A percentile compares a stretch with the other conserved stretches of the same genome.
Evolutionary conservation across 2,329 filamentous ascomycete genomes (phyloP).

Genomic region (Volutella citrinella): DNA sequence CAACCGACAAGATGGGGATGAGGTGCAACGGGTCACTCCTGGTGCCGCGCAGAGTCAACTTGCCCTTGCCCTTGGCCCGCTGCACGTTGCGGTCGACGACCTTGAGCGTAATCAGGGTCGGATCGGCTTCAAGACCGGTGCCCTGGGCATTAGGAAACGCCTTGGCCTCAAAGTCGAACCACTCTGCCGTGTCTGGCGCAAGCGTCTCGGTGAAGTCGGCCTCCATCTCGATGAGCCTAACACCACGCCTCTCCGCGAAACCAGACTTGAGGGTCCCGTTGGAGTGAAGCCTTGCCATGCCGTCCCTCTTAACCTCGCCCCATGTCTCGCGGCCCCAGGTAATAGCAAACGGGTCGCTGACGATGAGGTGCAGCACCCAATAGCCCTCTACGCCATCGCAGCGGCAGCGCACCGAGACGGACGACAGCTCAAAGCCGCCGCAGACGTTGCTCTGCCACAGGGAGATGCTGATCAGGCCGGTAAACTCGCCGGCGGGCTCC

Average conservation of each 20-base stretch:
- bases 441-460: constrained; percentile 2
- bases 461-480: not conserved
- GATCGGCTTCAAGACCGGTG: constrained; percentile 4
- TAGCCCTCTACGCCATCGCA: not conserved
- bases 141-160: constrained; percentile 2
- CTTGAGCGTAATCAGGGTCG: not conserved
- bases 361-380: constrained; percentile 3
- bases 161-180: constrained; percentile 5
- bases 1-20: constrained; percentile 2
- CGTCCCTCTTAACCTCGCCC: constrained; percentile 4
- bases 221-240: constrained; percentile 5
- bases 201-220: constrained; percentile 4
- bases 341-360: constrained; percentile 1
- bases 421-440: constrained; percentile 5
- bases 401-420: not conserved
- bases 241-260: constrained; percentile 3
- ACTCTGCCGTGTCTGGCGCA: not conserved
- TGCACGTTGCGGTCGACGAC: not conserved
- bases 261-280: constrained; percentile 2
- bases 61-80: not conserved
- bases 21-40: constrained; percentile 3
- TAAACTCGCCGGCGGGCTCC: not conserved
- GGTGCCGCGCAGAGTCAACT: constrained; percentile 1
- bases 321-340: constrained; percentile 6
- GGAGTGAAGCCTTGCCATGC: not conserved